A percentile compares a stretch with the other conserved stretches of the same genome.
Conservation (phyloP, 1,139 yeast genomes). For the Trichomonascaceae sp. region DNA sequence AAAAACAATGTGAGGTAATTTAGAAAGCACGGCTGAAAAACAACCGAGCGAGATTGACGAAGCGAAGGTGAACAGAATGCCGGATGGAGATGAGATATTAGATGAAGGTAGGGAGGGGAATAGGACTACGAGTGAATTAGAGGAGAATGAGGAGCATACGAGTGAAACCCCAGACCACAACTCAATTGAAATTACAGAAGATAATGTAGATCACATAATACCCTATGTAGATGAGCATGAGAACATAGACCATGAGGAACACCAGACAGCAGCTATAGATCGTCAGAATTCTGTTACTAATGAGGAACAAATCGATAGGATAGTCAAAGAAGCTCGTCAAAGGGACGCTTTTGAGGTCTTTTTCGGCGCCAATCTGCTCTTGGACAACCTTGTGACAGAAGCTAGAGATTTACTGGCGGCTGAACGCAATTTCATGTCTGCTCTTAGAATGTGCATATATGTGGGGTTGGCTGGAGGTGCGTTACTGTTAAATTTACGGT, state of each 20-base stretch:
- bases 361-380: constrained; percentile 19
- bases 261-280: neutral
- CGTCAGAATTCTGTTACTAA: constrained; percentile 1
- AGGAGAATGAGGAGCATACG: neutral
- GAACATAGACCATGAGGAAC: neutral
- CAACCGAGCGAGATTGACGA: too few species aligned
- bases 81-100: neutral
- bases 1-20: too few species aligned
- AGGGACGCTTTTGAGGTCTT: constrained; percentile 13
- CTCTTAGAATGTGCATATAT: constrained; percentile 23
- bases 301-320: neutral
- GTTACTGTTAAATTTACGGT: constrained; percentile 18
- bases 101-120: neutral
- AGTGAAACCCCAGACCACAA: too few species aligned
- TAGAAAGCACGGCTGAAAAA: too few species aligned
- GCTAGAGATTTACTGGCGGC: constrained; percentile 33
- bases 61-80: neutral
- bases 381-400: constrained; percentile 30
- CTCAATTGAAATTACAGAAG: neutral
- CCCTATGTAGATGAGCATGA: neutral
- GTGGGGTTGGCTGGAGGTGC: constrained; percentile 29
- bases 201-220: neutral
- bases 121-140: neutral
- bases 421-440: constrained; percentile 32
- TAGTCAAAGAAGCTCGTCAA: constrained; percentile 8